Evolutionary conservation across 2,329 filamentous ascomycete species (phyloP), one percentile per base, ranked within the genome.

Genomic region (Beauveria sp.): DNA sequence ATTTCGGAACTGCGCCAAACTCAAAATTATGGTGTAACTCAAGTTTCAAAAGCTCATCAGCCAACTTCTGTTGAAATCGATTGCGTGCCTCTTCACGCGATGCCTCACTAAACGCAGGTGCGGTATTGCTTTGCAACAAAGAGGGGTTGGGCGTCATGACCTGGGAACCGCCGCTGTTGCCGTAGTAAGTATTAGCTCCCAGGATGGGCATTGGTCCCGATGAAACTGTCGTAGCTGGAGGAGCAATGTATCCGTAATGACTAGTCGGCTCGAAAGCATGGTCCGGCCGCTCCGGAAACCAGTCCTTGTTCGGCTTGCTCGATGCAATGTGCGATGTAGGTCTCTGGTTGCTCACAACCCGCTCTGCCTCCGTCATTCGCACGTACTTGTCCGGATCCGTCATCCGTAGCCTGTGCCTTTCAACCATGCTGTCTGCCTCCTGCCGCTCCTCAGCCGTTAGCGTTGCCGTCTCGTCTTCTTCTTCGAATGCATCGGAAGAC

Each of bases 401-500:
- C 46, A 65, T n/a, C 2, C 74, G 71, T 31, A 76, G 67, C 3
- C 65, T 64, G 45, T 75, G 72, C 63, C 74, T 34, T n/a, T 69
- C 67, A 22, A 73, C 67, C 65, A 74, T 66, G n/a, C 67, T 65
- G 20, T 82, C 77, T 0, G 84, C 84, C 51, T 86, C 82, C 49
- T 74, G 75, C 10, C 78, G 71, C 65, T 92, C 88, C 57, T 88
- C 84, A 0, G 78, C 76, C 0, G 85, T 86, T 24, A 93, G 72
- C 20, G 68, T 67, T 1, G 69, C 69, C 14, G 80, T 79, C 55
- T 86, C 75, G 62, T 89, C 87, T 65, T 92, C 87, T 65, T 84
- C 80, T 65, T 89, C 86, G 66, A 91, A 91, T 0, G 87, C 88
- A 66, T 93, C 88, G 0, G 87, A 89, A 45, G 87, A 81, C 3